Base-by-base conservation (phyloP, 495 filamentous ascomycete genomes). In the Annulohypoxylon stygium region DNA sequence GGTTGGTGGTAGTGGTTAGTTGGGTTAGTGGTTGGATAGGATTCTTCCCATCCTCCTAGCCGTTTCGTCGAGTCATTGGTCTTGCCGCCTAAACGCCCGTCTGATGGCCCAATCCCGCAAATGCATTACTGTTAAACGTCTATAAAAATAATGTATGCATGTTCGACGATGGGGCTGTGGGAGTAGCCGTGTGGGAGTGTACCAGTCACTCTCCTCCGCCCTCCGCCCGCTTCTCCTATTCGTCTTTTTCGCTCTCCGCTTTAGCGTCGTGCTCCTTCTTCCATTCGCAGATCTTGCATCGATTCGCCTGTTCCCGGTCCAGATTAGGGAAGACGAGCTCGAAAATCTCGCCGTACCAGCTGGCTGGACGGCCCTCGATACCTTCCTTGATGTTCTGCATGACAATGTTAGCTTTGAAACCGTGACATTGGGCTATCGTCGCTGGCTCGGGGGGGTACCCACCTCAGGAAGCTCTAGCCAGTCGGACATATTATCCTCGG, bases 401-500 rank as follows among this genome's bases (percentile, higher is more conserved):
- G 39, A 60, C 67, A 61, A 61, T 53, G 81, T 86, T 77, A 86
- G 82, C 75, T 74, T 74, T 72, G 59, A 66, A 71, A 70, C 33
- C 55, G 61, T 67, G 26, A 48, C 75, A 76, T 67, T 67, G 63
- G 59, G 67, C 47, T 50, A 59, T 76, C 36, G 20, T 61, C 23
- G 51, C 45, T 48, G 60, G 51, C 3, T 60, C 43, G 50, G 53
- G 20, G 20, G 14, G 26, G 64, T 47, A 81, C 91, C 81, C 85
- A 98, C 96, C 87, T 97, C 93, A 78, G 97, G 97, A 75, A 99
- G 87, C 82, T 99, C 97, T 54, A 98, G 83, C 97, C 97, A 99
- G 86, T 99, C 96, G 47, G 91, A 93, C 84, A 90, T 88, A 84
- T 98, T 98, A 83, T 98, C 97, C 51, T 88, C 85, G 53, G 97